Evolutionary conservation across 2,329 filamentous ascomycete species (phyloP).

Genomic region (Didymella arachidicola): DNA sequence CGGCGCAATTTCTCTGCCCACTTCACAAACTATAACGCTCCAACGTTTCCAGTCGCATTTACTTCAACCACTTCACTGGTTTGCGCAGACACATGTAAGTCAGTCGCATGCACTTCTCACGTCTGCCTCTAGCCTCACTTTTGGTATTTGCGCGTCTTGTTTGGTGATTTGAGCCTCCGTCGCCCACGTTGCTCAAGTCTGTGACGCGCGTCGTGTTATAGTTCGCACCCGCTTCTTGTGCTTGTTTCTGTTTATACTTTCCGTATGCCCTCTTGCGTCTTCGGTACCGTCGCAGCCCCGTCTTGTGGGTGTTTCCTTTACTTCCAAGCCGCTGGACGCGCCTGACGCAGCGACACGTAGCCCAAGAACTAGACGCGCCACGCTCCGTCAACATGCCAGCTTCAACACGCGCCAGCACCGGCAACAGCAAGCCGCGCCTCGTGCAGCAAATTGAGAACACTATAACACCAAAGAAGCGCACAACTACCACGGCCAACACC

Average conservation of each 20-base stretch:
- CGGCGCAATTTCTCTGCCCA: constrained; percentile 12
- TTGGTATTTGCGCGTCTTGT: constrained; percentile 2
- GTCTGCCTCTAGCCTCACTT: not conserved
- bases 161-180: not conserved
- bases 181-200: not conserved
- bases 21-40: not conserved
- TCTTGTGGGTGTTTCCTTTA: not conserved
- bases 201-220: not conserved
- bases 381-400: constrained; percentile 10
- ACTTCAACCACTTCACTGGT: not conserved
- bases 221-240: not conserved
- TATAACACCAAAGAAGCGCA: constrained; percentile 44
- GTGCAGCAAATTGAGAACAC: constrained; percentile 59
- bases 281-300: not conserved
- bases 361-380: not conserved
- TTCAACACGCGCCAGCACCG: constrained; percentile 21
- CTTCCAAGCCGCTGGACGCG: not conserved
- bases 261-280: not conserved
- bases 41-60: not conserved
- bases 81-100: not conserved
- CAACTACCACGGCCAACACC: constrained; percentile 51
- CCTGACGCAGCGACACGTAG: constrained; percentile 5
- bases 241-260: too few species aligned
- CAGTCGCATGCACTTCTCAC: constrained; percentile 1
- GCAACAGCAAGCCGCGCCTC: constrained; percentile 60